Percentiles rank a stretch among this genome's conserved stretches.
These are phyloP conservation scores for Benincasa hispida DNA, from an alignment of 306 rosid species.

Conservation along the genomic window DNA sequence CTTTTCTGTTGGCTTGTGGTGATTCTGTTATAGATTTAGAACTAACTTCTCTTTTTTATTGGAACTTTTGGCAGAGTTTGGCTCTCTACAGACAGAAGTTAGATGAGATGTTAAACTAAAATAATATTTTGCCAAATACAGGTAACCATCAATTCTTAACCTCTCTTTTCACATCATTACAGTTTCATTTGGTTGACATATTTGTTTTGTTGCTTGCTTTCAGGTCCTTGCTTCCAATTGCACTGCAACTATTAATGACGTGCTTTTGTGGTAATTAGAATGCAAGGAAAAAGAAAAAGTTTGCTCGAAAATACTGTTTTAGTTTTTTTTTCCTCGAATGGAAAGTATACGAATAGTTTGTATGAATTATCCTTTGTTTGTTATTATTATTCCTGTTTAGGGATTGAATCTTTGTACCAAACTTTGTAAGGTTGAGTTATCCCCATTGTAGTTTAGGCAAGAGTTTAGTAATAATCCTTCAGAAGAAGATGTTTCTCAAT, in stretches of 20 bases:
- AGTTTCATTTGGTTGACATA: not conserved
- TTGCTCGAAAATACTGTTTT: not conserved
- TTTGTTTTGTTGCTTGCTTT: not conserved
- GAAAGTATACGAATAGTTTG: not conserved
- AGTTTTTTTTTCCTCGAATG: not conserved
- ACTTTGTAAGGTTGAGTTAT: not conserved
- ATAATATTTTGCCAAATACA: not conserved
- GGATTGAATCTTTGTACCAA: not conserved
- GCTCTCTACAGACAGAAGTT: constrained; percentile 57
- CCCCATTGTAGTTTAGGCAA: not conserved
- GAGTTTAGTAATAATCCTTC: not conserved
- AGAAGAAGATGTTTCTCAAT: not conserved
- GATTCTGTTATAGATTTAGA: not conserved
- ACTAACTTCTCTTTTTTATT: not conserved
- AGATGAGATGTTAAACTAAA: constrained; percentile 33
- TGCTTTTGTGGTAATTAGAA: not conserved
- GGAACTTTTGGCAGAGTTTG: constrained; percentile 29
- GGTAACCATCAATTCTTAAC: constrained; percentile 11
- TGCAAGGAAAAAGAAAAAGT: not conserved
- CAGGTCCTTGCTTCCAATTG: not conserved
- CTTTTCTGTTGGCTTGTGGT: not conserved
- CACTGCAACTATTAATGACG: not conserved
- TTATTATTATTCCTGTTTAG: not conserved
- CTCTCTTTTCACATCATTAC: not conserved
- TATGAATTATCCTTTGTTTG: not conserved